A percentile compares a stretch with the other conserved stretches of the same genome.
These are phyloP conservation scores for Fusarium anguioides DNA, from an alignment of 2,329 filamentous ascomycete species.

Conservation along the genomic window DNA sequence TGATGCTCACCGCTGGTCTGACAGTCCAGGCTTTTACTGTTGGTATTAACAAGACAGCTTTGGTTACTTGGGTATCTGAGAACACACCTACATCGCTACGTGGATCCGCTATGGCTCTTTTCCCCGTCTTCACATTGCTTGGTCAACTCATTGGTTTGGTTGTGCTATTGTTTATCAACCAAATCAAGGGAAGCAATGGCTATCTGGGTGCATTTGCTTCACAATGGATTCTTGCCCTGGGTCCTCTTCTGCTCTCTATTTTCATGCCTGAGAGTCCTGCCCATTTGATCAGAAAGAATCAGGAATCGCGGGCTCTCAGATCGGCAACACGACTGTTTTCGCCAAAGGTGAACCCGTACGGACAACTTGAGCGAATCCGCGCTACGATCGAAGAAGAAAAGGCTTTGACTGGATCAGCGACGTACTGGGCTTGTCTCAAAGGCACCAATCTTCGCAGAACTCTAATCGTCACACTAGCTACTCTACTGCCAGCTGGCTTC, in stretches of 20 bases:
- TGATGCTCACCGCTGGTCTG: slow-evolving; percentile 43
- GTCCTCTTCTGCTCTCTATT: slow-evolving; percentile 38
- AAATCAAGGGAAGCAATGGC: slow-evolving; percentile 19
- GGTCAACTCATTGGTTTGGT: slow-evolving; percentile 45
- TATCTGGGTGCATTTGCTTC: slow-evolving; percentile 45
- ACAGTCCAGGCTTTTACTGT: slow-evolving; percentile 45
- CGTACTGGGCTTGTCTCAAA: slow-evolving; percentile 57
- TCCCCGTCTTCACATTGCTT: slow-evolving; percentile 44
- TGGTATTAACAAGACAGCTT: slow-evolving; percentile 42
- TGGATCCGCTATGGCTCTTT: slow-evolving; percentile 45
- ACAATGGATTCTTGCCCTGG: slow-evolving; percentile 39
- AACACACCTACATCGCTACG: slow-evolving; percentile 44
- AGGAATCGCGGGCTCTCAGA: slow-evolving; percentile 28
- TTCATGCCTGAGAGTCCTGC: slow-evolving; percentile 46
- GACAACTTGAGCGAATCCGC: slow-evolving; percentile 33
- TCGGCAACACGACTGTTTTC: slow-evolving; percentile 38
- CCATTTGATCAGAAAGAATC: slow-evolving; percentile 33
- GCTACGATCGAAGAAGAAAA: slow-evolving; percentile 56
- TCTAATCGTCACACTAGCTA: slow-evolving; percentile 53
- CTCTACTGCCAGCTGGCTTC: slow-evolving; percentile 55
- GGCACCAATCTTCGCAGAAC: slow-evolving; percentile 54
- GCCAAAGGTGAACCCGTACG: slow-evolving; percentile 26
- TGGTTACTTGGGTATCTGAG: slow-evolving; percentile 54
- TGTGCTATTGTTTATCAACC: slow-evolving; percentile 41
- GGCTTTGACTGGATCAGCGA: slow-evolving; percentile 41